These are phyloP conservation scores for Botrytis hyacinthi DNA, from an alignment of 2,329 filamentous ascomycete species.

Conservation along the genomic window DNA sequence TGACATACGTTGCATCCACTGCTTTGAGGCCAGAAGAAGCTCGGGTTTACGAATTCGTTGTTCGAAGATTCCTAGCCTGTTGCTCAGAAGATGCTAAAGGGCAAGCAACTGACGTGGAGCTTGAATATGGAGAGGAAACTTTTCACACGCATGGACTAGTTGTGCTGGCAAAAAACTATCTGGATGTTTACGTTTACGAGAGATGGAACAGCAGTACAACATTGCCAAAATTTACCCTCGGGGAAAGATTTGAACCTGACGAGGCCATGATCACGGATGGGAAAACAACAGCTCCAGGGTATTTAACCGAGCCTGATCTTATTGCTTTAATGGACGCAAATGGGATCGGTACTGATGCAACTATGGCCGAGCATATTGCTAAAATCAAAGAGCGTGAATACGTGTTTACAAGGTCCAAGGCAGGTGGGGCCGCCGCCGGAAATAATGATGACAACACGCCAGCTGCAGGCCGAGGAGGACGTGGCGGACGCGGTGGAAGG, in stretches of 20 bases:
- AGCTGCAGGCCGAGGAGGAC: conserved; percentile 42
- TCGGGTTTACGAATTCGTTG: conserved; percentile 88
- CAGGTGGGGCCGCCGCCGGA: conserved; percentile 35
- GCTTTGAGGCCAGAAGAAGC: conserved; percentile 66
- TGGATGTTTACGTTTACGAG: conserved; percentile 94
- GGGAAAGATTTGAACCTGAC: conserved; percentile 81
- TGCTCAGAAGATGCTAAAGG: conserved; percentile 94
- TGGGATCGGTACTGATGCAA: conserved; percentile 96
- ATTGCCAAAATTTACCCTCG: conserved; percentile 74
- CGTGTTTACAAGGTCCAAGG: conserved; percentile 62
- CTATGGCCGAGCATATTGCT: conserved; percentile 97
- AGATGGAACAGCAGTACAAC: conserved; percentile 89
- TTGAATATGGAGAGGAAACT: conserved; percentile 76
- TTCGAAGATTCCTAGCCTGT: conserved; percentile 87
- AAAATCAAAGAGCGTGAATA: conserved; percentile 93
- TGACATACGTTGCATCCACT: conserved; percentile 70
- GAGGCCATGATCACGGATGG: conserved; percentile 89
- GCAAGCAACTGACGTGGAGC: conserved; percentile 79
- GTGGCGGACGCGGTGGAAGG: conserved; percentile 43
- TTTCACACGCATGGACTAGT: conserved; percentile 82
- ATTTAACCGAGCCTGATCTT: conserved; percentile 91
- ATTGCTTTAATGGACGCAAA: conserved; percentile 98
- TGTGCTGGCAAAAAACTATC: conserved; percentile 85
- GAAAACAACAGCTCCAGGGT: conserved; percentile 80
- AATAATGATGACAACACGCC: conserved; percentile 38